phyloP scores from a whole-genome alignment of 441 rosid genomes.

The Gossypium schwendimanii region DNA sequence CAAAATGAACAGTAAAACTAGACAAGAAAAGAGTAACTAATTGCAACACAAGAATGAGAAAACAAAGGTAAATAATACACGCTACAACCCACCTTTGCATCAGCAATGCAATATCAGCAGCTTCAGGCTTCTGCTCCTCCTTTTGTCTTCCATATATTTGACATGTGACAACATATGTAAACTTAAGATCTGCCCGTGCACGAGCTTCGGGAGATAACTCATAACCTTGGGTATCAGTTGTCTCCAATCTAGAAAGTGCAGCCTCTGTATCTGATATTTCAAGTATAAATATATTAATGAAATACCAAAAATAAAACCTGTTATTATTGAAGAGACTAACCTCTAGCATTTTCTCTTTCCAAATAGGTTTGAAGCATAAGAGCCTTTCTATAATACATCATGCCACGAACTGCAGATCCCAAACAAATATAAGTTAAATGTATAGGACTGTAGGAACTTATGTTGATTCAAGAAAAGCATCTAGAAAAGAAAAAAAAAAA shows the following conservation, averaged over 20 bases:
- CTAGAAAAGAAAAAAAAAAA: not conserved
- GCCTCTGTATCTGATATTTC: slow-evolving; percentile 62
- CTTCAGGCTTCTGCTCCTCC: slow-evolving; percentile 93
- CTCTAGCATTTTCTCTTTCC: slow-evolving; percentile 68
- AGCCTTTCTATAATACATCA: slow-evolving; percentile 99
- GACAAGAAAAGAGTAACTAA: slow-evolving; percentile 6
- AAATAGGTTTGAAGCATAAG: slow-evolving; percentile 88
- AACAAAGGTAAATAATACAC: slow-evolving; percentile 1
- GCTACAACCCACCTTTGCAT: slow-evolving; percentile 67
- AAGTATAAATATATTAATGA: slow-evolving; percentile 19
- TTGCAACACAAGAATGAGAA: not conserved
- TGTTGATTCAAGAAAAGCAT: not conserved
- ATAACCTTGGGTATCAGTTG: slow-evolving; percentile 65
- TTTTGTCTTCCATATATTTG: slow-evolving; percentile 98
- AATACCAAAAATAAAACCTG: slow-evolving; percentile 14
- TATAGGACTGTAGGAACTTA: not conserved
- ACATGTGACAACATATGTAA: slow-evolving; percentile 92
- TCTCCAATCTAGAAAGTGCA: slow-evolving; percentile 39
- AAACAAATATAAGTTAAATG: slow-evolving; percentile 12
- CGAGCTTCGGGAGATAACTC: slow-evolving; percentile 92
- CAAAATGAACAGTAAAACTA: slow-evolving; percentile 1
- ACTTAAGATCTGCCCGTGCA: slow-evolving; percentile 86
- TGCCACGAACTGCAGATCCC: slow-evolving; percentile 82
- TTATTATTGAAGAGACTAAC: slow-evolving; percentile 32
- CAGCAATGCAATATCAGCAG: slow-evolving; percentile 81